phyloP scores from a whole-genome alignment of 2,329 filamentous ascomycete species.

The Fonsecaea pedrosoi region DNA sequence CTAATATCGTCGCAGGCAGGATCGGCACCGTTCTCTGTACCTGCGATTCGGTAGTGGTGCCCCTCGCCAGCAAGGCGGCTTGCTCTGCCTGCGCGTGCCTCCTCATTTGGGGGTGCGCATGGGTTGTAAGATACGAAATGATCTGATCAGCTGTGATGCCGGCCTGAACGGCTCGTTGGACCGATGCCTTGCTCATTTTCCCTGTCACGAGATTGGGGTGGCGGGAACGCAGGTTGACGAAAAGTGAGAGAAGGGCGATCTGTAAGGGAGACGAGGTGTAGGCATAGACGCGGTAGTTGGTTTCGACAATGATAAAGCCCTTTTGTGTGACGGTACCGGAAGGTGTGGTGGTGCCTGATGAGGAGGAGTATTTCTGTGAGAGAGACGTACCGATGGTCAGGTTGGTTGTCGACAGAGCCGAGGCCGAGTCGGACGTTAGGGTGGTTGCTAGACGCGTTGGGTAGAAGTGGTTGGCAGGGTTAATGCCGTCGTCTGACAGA shows the following conservation, averaged over 20 bases:
- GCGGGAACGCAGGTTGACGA: conserved; percentile 83
- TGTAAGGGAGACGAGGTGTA: conserved; percentile 94
- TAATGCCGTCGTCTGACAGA: conserved; percentile 20
- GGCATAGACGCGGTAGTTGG: conserved; percentile 96
- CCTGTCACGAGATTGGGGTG: conserved; percentile 95
- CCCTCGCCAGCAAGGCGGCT: conserved; percentile 41
- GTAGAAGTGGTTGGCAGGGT: conserved; percentile 68
- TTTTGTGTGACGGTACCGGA: conserved; percentile 33
- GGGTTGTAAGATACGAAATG: conserved; percentile 86
- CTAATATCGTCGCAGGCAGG: conserved; percentile 91
- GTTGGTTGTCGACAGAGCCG: conserved; percentile 72
- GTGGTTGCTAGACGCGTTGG: conserved; percentile 94
- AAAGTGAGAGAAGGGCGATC: conserved; percentile 91
- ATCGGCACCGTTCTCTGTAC: conserved; percentile 60
- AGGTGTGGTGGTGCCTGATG: conserved; percentile 9
- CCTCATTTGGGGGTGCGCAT: conserved; percentile 94
- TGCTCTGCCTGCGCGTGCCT: conserved; percentile 58
- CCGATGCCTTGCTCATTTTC: conserved; percentile 84
- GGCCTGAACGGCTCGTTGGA: conserved; percentile 82
- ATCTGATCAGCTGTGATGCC: conserved; percentile 97
- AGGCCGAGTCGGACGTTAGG: conserved; percentile 76
- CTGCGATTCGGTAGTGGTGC: conserved; percentile 40
- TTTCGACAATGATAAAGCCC: conserved; percentile 94
- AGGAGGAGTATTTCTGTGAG: conserved; percentile 42
- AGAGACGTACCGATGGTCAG: conserved; percentile 73